Evolutionary conservation across 1,284 basidiomycete genomes (phyloP).

Genomic region (Rhodofomes roseus): DNA sequence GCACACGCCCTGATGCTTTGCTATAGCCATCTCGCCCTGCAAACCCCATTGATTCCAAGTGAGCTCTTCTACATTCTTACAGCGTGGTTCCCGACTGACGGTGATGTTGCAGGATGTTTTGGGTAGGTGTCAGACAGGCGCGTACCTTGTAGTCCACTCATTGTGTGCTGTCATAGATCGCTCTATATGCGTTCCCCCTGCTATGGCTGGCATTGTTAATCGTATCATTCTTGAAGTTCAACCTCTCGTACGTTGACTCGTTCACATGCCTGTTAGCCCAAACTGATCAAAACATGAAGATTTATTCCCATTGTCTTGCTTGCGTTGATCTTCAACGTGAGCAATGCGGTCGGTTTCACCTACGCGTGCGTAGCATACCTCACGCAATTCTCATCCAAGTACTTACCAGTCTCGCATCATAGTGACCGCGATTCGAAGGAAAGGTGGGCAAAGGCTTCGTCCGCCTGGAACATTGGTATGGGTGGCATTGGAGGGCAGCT

Average conservation of each 20-base stretch:
- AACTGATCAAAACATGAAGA: constrained; percentile 21
- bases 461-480: constrained; percentile 64
- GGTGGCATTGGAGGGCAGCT: constrained; percentile 79
- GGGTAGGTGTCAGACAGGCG: constrained; percentile 46
- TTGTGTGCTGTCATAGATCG: constrained; percentile 51
- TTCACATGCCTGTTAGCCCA: background rate
- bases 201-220: constrained; percentile 85
- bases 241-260: constrained; percentile 63
- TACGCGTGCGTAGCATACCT: constrained; percentile 61
- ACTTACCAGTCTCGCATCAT: constrained; percentile 1
- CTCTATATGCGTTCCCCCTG: constrained; percentile 85
- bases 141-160: background rate
- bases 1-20: constrained; percentile 4
- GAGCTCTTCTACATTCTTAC: constrained; percentile 24
- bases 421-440: constrained; percentile 89
- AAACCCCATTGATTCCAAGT: constrained; percentile 89
- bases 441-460: constrained; percentile 72
- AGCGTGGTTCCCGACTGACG: constrained; percentile 12
- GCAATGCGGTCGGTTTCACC: constrained; percentile 90
- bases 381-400: background rate
- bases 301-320: constrained; percentile 87
- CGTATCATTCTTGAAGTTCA: constrained; percentile 85
- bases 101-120: constrained; percentile 72
- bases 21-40: constrained; percentile 82
- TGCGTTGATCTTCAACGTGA: constrained; percentile 88